Evolutionary conservation across 192 early-diverging fungal species (phyloP).

Genomic region (Pecoramyces ruminantium): DNA sequence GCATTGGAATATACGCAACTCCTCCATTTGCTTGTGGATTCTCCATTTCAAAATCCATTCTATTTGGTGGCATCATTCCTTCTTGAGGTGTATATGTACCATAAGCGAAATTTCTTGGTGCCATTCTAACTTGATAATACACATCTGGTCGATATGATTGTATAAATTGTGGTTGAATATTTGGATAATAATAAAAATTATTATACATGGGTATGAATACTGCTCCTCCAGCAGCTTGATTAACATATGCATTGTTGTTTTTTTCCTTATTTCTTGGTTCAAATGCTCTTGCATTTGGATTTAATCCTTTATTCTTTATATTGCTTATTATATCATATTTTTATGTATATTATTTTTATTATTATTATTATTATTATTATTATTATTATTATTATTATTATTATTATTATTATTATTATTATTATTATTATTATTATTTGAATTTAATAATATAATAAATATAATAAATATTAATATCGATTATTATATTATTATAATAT

Average conservation of each 20-base stretch:
- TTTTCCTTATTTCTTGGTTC: neutral
- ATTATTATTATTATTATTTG: no score
- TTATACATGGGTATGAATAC: neutral
- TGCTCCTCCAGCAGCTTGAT: neutral
- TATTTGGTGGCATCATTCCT: neutral
- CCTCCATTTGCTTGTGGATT: neutral
- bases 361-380: no score
- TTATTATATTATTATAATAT: no score
- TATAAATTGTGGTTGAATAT: neutral
- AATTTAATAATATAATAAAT: no score
- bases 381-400: no score
- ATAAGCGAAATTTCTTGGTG: neutral
- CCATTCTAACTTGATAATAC: neutral
- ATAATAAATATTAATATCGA: no score
- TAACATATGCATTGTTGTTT: neutral
- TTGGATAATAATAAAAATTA: no score
- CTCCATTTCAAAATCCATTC: neutral
- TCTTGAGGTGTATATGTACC: neutral
- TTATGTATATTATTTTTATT: no score
- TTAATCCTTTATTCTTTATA: neutral
- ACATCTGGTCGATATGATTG: neutral
- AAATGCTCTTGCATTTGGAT: neutral
- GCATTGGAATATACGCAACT: neutral
- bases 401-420: no score
- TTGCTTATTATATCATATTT: neutral